Evolutionary conservation across 495 filamentous ascomycete species (phyloP), one percentile per base, ranked within the genome.

Genomic region (Hypoxylon rickii): DNA sequence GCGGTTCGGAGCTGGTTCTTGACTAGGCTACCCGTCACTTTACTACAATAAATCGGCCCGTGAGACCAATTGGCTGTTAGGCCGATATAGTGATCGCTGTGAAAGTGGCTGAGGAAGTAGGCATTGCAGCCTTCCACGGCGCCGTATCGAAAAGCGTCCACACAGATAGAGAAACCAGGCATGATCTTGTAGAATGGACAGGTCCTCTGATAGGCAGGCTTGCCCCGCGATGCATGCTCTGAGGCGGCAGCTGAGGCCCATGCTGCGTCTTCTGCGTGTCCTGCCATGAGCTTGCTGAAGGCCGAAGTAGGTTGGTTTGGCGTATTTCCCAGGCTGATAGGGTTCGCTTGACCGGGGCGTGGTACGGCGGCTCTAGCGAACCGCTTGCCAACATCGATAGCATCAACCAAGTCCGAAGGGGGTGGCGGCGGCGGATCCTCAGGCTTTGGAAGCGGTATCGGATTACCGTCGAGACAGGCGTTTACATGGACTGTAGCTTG

Each of bases 151-250:
- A 99, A 97, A 0, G 95, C 94, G 69, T 99, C 94, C 3, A 98
- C 94, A 47, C 89, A 92, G 55, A 97, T 95, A 44, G 81, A 88
- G 54, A 97, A 88, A 0, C 89, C 89, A 2, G 91, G 89, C 70
- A 99, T 82, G 52, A 97, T 96, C 70, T 99, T 99, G 75, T 97
- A 99, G 66, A 98, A 99, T 0, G 94, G 94, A 68, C 94, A 99
- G 0, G 89, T 96, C 44, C 95, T 80, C 63, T 91, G 79, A 68
- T 91, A 92, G 0, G 93, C 86, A 34, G 89, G 89, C 69, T 92
- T 96, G n/a, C 94, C 94, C 17, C 90, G 80, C 5, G 90, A 86
- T 1, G 85, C 79, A 3, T 80, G 73, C 67, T 96, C 90, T 0
- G 88, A 78, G 16, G 91, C 89, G 3, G 93, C 89, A 12, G 94